Evolutionary conservation across 192 early-diverging fungal species (phyloP), one percentile per base, ranked within the genome.

Genomic region (Kickxella alabastrina): DNA sequence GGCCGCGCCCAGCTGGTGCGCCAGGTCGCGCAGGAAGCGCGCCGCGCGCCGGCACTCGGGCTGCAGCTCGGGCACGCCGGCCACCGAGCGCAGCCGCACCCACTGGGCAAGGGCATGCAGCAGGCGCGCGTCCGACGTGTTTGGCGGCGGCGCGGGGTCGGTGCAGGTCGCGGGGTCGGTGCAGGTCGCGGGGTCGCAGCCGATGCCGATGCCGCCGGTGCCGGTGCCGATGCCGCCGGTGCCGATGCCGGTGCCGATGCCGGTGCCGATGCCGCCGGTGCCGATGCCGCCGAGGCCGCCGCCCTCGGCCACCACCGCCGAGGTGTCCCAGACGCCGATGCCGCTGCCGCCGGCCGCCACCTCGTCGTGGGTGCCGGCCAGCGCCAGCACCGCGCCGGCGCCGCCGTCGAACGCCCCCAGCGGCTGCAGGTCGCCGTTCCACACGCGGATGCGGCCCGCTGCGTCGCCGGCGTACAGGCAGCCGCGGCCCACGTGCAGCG

Each of bases 1-100:
- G 23, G 26, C 41, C 8, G 87, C 86, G 18, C 87, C 87, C 12
- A 87, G 68, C 49, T 87, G 85, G 14, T 76, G 77, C 51, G 86
- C 57, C 26, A 87, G 60, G 9, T 79, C 79, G 38, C 82, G 82
- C 25, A 90, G 68, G 49, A 85, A 90, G n/a, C 82, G 81, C 7
- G 87, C 87, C 10, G 85, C 85, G 10, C 82, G 70, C 6, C 83
- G 62, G 52, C 86, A 90, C 55, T 90, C 87, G 35, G 83, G 80
- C 59, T 85, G 69, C 56, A 82, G 79, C 37, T 82, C 80, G 7
- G 81, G 72, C 3, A 83, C 77, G 18, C 86, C 87, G 37, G 83
- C 79, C 10, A 89, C 83, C 4, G 85, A 87, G 24, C 67, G 75
- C 59, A 87, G 76, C 7, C 66, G 71, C 23, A 89, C 69, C 87